Evolutionary conservation across 1,284 basidiomycete genomes (phyloP).

Genomic region (Puccinia coronata): DNA sequence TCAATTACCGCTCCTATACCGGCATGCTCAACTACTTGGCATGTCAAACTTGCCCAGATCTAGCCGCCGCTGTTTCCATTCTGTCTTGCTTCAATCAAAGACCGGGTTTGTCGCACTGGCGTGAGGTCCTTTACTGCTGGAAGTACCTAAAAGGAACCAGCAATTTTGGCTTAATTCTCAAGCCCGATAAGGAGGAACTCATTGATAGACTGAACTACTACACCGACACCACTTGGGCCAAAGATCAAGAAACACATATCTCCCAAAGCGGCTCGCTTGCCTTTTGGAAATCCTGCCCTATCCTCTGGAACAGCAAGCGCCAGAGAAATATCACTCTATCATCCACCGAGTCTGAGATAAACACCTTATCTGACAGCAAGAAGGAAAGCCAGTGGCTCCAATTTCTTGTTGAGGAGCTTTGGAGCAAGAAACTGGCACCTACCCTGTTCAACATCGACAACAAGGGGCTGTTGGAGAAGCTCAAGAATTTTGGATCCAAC

Average conservation of each 20-base stretch:
- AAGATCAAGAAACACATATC: neutral
- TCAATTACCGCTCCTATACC: no score
- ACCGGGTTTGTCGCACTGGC: neutral
- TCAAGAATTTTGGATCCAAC: constrained; percentile 3
- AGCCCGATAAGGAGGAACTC: neutral
- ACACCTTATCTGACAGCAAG: neutral
- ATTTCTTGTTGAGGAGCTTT: neutral
- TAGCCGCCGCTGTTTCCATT: neutral
- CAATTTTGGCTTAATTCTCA: neutral
- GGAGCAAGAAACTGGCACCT: neutral
- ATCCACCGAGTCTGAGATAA: neutral
- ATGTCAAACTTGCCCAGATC: neutral
- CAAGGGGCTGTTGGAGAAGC: neutral
- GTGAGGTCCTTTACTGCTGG: neutral
- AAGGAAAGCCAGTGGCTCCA: constrained; percentile 3
- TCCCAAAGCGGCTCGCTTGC: neutral
- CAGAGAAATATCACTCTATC: neutral
- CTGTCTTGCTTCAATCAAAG: neutral
- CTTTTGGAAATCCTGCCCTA: neutral
- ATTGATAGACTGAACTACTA: neutral
- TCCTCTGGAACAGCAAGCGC: neutral
- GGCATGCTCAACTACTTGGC: constrained; percentile 10
- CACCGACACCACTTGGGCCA: neutral
- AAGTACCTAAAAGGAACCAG: neutral
- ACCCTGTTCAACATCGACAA: neutral